Percentiles rank a stretch among this genome's conserved stretches.
These are phyloP conservation scores for Suillus subalutaceus DNA, from an alignment of 768 basidiomycete genomes.

Conservation along the genomic window DNA sequence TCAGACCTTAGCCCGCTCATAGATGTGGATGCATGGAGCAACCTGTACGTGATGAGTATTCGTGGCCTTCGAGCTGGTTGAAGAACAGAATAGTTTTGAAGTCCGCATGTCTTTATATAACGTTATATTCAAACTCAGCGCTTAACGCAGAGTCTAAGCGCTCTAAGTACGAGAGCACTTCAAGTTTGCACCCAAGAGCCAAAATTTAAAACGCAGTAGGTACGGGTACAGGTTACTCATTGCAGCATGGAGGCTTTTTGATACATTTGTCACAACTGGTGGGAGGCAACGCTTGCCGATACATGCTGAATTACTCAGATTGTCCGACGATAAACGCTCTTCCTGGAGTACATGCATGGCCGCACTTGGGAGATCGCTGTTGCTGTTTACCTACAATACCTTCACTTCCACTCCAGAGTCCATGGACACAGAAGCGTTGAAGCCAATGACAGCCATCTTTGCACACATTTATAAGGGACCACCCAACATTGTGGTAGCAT, in stretches of 20 bases:
- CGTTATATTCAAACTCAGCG: not conserved
- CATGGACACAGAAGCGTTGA: no score
- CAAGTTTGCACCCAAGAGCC: no score
- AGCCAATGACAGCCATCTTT: no score
- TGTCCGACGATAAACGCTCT: not conserved
- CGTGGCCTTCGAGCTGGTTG: slow-evolving; percentile 57
- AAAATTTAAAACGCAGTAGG: no score
- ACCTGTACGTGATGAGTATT: slow-evolving; percentile 61
- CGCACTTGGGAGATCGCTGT: no score
- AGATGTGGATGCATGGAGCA: slow-evolving; percentile 33
- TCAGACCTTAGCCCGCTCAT: slow-evolving; percentile 83
- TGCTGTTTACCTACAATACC: no score
- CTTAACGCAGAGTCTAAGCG: not conserved
- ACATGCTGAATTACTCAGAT: not conserved
- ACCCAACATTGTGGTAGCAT: no score
- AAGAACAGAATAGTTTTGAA: not conserved
- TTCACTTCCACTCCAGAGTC: no score
- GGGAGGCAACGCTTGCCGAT: not conserved
- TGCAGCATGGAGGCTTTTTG: not conserved
- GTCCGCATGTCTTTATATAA: not conserved
- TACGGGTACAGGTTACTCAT: not conserved
- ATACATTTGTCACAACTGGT: not conserved
- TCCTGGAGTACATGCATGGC: not conserved
- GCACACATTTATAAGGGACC: no score
- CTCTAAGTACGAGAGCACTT: no score